These are phyloP conservation scores for Daldinia caldariorum DNA, from an alignment of 495 filamentous ascomycete species.

Conservation along the genomic window DNA sequence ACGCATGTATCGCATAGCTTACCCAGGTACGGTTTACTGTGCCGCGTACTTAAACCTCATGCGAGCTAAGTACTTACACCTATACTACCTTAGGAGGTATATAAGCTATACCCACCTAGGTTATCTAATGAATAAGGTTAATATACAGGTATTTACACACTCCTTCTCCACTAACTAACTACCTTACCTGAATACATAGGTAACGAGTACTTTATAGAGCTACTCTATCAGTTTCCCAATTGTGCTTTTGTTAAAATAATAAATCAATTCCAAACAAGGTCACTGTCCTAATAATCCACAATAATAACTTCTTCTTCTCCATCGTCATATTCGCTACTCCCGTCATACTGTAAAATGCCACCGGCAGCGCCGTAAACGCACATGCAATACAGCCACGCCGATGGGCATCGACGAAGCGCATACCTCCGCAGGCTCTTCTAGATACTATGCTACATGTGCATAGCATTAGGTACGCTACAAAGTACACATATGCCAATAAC, in stretches of 20 bases:
- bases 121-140: constrained; percentile 3
- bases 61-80: too few species aligned
- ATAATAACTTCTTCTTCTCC: not conserved
- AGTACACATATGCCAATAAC: not conserved
- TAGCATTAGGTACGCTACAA: too few species aligned
- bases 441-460: not conserved
- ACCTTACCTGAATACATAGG: too few species aligned
- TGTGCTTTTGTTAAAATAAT: constrained; percentile 1
- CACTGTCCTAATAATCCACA: not conserved
- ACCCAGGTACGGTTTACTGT: too few species aligned
- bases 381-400: constrained; percentile 16
- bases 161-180: too few species aligned
- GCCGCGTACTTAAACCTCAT: too few species aligned
- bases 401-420: constrained; percentile 6
- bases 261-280: constrained; percentile 35
- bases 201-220: too few species aligned
- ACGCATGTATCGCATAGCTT: not conserved
- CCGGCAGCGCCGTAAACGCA: constrained; percentile 35
- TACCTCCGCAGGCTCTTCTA: constrained; percentile 17
- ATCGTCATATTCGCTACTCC: not conserved
- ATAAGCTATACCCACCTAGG: not conserved
- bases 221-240: too few species aligned
- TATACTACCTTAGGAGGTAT: too few species aligned
- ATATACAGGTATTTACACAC: too few species aligned
- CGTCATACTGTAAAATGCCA: not conserved